Base-by-base conservation (phyloP, 306 rosid genomes). In the Castanea sativa region DNA sequence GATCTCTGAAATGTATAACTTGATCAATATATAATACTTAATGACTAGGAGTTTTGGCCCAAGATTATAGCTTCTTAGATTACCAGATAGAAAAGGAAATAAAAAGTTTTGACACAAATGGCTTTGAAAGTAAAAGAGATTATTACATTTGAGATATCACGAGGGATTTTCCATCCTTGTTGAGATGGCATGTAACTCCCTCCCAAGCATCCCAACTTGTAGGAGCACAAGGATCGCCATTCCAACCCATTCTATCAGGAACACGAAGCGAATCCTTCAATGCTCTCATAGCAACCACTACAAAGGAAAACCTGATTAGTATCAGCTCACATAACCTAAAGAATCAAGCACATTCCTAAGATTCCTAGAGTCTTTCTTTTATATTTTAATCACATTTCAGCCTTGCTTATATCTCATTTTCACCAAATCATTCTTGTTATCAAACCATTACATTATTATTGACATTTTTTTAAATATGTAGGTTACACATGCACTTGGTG, bases 141-240 rank as follows among this genome's bases (percentile, higher is more conserved):
- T 56, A 93, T 89, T 89, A 91, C 99, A 95, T 95, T 89, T 88
- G 87, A 85, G 90, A 87, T n/a, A 95, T 89, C 78, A 90, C 87
- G 8, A 92, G 92, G 63, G 91, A 87, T 45, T 84, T 79, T 49
- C 73, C 85, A 53, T 91, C 78, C 80, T 88, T 85, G 87, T 85
- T 80, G 81, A 83, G 83, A 23, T 84, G 94, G 81, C 99, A 95
- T 32, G 95, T 91, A 80, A 92, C 97, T 75, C 99, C 98, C 86
- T 95, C 99, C 99, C 99, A 95, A 23, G 99, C 97, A 90, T 92
- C 98, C 99, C 97, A 92, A 69, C 58, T 88, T 19, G 97, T 90
- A 77, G 99, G 98, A 63, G 98, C 99, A 89, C 99, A 95, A 8
- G 99, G 99, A 90, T 95, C 99, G 10, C 99, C 99, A 72, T 95